Conservation (phyloP, 2,329 filamentous ascomycete species). For the Teratosphaeria viscida region DNA sequence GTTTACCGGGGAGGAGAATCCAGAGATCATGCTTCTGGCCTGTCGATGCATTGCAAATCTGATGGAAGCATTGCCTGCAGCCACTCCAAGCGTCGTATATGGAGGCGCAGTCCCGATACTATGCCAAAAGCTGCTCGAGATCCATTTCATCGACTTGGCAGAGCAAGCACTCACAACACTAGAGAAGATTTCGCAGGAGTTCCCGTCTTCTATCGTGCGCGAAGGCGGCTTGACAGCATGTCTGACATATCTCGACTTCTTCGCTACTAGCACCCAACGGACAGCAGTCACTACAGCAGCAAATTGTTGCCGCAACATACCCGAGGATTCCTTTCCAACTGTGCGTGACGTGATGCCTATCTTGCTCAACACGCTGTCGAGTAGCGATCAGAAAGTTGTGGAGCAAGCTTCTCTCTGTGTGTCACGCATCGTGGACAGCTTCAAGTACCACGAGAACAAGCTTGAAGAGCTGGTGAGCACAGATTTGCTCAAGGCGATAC, state of each 20-base stretch:
- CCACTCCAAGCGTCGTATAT: conserved; percentile 91
- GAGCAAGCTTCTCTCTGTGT: conserved; percentile 95
- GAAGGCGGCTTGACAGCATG: conserved; percentile 95
- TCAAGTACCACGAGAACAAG: conserved; percentile 77
- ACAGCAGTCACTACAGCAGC: conserved; percentile 95
- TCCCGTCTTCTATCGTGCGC: conserved; percentile 85
- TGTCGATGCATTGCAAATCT: conserved; percentile 92
- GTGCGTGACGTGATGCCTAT: conserved; percentile 96
- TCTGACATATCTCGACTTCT: conserved; percentile 91
- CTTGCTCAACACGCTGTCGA: conserved; percentile 76
- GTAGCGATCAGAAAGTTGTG: conserved; percentile 91
- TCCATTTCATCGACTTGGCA: conserved; percentile 92
- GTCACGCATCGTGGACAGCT: conserved; percentile 92
- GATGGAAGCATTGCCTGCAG: conserved; percentile 91
- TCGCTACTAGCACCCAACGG: conserved; percentile 90
- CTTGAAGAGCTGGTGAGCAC: conserved; percentile 87
- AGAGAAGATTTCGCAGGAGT: conserved; percentile 95
- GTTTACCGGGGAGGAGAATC: conserved; percentile 70
- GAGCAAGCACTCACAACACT: conserved; percentile 94
- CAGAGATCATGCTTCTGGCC: conserved; percentile 92
- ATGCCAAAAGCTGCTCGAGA: conserved; percentile 90
- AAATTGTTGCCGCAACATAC: conserved; percentile 95
- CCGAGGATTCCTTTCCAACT: conserved; percentile 82
- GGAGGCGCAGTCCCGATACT: conserved; percentile 91
- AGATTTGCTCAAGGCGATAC: conserved; percentile 71